Percentiles rank a stretch among this genome's conserved stretches.
Conservation (phyloP, 1,139 yeast species). For the Debaryomycetaceae sp. region DNA sequence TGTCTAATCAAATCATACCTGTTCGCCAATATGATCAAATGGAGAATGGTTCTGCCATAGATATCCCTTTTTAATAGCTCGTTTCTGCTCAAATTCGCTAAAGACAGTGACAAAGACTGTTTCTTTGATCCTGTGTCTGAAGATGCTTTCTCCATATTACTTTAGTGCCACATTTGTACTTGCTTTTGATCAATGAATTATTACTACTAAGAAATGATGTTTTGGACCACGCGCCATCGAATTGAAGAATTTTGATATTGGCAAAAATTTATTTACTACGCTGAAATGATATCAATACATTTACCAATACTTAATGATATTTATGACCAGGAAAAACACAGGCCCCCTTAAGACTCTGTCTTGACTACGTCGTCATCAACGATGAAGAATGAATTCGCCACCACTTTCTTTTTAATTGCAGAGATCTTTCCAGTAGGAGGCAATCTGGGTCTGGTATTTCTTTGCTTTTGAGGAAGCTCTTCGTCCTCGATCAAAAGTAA, state of each 20-base stretch:
- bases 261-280: neutral
- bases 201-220: neutral
- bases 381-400: constrained; percentile 49
- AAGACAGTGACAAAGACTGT: constrained; percentile 7
- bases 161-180: constrained; percentile 14
- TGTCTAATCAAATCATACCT: constrained; percentile 43
- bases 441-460: constrained; percentile 75
- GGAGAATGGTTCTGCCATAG: constrained; percentile 71
- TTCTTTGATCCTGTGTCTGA: constrained; percentile 4
- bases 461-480: constrained; percentile 74
- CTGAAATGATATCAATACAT: no score
- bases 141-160: constrained; percentile 1
- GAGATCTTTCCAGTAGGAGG: constrained; percentile 93
- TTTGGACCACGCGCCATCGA: neutral
- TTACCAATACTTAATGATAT: no score
- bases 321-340: no score
- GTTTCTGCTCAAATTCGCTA: constrained; percentile 33
- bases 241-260: neutral
- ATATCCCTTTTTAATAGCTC: constrained; percentile 58
- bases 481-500: constrained; percentile 69
- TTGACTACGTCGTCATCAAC: constrained; percentile 19
- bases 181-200: neutral
- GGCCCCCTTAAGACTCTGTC: neutral
- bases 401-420: constrained; percentile 59
- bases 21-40: constrained; percentile 52